phyloP scores from a whole-genome alignment of 306 rosid species.

The Cucurbita pepo region DNA sequence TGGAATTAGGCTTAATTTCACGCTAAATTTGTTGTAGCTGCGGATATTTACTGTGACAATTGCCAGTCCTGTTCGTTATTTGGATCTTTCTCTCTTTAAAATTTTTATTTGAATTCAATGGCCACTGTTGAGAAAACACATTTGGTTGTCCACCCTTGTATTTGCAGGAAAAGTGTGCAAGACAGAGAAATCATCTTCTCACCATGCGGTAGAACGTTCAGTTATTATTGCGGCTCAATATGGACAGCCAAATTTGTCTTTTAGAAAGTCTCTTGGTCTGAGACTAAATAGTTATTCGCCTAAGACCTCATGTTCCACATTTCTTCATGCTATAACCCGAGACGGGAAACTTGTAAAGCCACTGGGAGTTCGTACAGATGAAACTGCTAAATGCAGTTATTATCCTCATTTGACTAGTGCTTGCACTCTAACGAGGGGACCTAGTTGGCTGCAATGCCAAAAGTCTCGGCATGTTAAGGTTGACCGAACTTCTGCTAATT shows the following conservation, averaged over 20 bases:
- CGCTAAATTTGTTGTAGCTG: not conserved
- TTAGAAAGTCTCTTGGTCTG: constrained; percentile 6
- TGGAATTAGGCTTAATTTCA: not conserved
- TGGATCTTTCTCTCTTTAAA: not conserved
- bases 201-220: constrained; percentile 18
- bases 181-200: constrained; percentile 23
- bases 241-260: constrained; percentile 9
- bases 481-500: constrained; percentile 31
- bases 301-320: constrained; percentile 12
- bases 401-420: constrained; percentile 22
- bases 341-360: constrained; percentile 24
- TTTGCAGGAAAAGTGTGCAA: constrained; percentile 40
- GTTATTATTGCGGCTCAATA: constrained; percentile 8
- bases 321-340: constrained; percentile 12
- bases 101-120: not conserved
- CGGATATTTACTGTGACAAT: not conserved
- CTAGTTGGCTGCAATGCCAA: constrained; percentile 15
- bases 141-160: not conserved
- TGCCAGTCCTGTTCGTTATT: not conserved
- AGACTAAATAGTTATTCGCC: constrained; percentile 16
- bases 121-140: not conserved
- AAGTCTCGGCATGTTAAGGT: constrained; percentile 22
- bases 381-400: constrained; percentile 17
- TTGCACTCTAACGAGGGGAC: constrained; percentile 14
- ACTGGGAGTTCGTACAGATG: not conserved